Percentiles rank a stretch among this genome's conserved stretches.
These are phyloP conservation scores for Rutstroemia sp. DNA, from an alignment of 2,329 filamentous ascomycete genomes.

Conservation along the genomic window DNA sequence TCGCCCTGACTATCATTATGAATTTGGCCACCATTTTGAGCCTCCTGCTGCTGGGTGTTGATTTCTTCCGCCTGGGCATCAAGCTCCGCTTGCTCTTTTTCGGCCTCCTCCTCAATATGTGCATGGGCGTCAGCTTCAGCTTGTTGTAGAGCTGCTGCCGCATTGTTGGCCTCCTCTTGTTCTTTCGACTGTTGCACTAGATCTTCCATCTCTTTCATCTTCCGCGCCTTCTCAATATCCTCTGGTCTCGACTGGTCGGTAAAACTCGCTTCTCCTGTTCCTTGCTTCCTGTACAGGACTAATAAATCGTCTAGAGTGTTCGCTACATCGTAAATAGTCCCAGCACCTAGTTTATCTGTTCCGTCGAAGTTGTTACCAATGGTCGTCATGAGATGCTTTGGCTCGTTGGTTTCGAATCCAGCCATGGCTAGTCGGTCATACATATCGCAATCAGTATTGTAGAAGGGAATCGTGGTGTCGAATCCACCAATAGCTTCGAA, in stretches of 20 bases:
- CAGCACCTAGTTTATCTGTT: conserved; percentile 31
- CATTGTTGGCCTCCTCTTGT: background rate
- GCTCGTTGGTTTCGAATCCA: conserved; percentile 32
- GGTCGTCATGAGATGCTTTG: background rate
- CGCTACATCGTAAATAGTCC: conserved; percentile 40
- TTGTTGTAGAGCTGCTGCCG: background rate
- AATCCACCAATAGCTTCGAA: conserved; percentile 42
- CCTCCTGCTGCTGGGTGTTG: background rate
- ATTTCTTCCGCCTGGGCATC: background rate
- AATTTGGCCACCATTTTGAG: background rate
- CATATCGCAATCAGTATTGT: conserved; percentile 51
- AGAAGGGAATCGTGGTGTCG: conserved; percentile 52
- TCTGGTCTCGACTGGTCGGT: conserved; percentile 24
- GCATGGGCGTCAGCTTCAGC: background rate
- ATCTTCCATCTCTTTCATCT: background rate
- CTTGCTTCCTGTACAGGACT: conserved; percentile 38
- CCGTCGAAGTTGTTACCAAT: background rate
- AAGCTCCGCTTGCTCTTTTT: background rate
- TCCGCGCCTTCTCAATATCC: background rate
- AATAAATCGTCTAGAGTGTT: conserved; percentile 38
- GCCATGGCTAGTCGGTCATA: conserved; percentile 41
- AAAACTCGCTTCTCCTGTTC: conserved; percentile 25
- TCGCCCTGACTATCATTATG: background rate
- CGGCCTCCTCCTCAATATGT: background rate
- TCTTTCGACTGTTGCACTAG: background rate